Base-by-base conservation (phyloP, 129 eudicot genomes). In the Lonicera japonica region DNA sequence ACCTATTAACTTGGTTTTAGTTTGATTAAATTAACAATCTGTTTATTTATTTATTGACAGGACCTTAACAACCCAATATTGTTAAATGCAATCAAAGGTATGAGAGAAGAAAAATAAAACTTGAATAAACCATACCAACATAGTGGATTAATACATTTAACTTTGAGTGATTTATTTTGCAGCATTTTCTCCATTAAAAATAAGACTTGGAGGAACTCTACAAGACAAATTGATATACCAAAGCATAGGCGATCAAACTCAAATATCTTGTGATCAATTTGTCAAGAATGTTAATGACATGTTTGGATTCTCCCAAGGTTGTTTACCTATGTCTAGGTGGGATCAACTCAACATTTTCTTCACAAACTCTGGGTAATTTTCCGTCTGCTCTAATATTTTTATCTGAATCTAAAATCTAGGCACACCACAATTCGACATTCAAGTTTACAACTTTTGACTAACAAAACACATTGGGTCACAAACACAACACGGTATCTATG, bases 201-300 rank as follows among this genome's bases (percentile, higher is more conserved):
- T 94, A 48, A 85, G 99, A 87, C 67, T 94, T 23, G 99, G 99
- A 8, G 99, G 99, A 41, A 94, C 96, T 22, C 74, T 88, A 72
- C 95, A 94, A 80, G 82, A 94, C 58, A 88, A 67, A 63, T 69
- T 94, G 38, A 67, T 70, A 15, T 92, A 80, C 72, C 88, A 92
- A 80, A 79, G 57, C 18, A 55, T 16, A 64, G 74, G 64, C 36
- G 69, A 72, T 45, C 45, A 77, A 41, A 54, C 54, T 45, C 45
- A 77, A 41, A 54, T 53, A 50, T 68, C 96, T 56, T 92, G 99
- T 25, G 18, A 73, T 23, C 76, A 71, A 34, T 92, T 82, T 66
- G 70, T 46, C 21, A 22, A 1, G 25, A 73, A 70, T 52, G n/a
- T n/a, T n/a, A 46, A 71, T 5, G 80, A 59, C 65, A 20, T 88